These are phyloP conservation scores for Globisporangium spiculum DNA, from an alignment of 352 stramenopile species.

Conservation along the genomic window DNA sequence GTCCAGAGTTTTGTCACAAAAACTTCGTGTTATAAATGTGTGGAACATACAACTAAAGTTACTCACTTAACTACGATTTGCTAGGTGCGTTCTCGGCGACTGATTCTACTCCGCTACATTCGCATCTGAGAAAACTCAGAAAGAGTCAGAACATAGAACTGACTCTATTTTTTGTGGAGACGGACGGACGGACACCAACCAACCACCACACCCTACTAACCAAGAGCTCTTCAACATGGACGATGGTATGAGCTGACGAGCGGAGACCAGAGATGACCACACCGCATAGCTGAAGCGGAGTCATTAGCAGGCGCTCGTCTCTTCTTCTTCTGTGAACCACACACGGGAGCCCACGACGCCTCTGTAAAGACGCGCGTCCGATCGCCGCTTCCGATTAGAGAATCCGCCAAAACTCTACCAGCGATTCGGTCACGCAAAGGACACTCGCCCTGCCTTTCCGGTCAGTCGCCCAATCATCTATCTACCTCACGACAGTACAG, in stretches of 20 bases:
- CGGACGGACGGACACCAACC: background rate
- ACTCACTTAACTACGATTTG: too few species aligned
- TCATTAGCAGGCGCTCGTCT: background rate
- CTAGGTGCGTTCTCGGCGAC: too few species aligned
- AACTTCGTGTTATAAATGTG: too few species aligned
- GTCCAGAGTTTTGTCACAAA: too few species aligned
- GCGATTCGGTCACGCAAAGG: background rate
- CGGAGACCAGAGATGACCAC: background rate
- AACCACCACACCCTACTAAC: too few species aligned
- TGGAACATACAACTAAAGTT: too few species aligned
- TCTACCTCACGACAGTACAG: background rate
- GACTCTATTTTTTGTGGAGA: background rate
- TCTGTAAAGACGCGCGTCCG: background rate
- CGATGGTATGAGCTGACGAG: background rate
- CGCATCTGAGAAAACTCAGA: too few species aligned
- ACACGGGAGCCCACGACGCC: background rate
- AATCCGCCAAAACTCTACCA: conserved; percentile 7
- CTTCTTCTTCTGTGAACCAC: background rate
- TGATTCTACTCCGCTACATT: too few species aligned
- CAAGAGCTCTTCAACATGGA: background rate
- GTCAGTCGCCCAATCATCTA: background rate
- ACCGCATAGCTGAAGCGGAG: background rate
- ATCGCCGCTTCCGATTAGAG: background rate
- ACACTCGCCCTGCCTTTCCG: background rate
- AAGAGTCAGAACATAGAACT: background rate